Evolutionary conservation across 78 protist genomes (phyloP).

Genomic region (Dictyostelium brefeldianum): DNA sequence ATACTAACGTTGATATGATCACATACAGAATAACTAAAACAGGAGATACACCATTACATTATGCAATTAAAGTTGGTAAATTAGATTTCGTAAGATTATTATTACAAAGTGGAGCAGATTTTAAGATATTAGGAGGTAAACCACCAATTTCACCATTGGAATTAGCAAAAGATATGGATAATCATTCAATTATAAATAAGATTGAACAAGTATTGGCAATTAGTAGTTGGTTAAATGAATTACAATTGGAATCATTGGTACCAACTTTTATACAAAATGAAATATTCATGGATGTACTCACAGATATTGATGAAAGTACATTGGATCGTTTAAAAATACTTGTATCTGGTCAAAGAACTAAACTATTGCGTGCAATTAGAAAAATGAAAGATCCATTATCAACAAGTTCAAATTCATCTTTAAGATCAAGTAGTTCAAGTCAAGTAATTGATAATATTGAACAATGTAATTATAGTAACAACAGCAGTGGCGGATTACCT

Average conservation of each 20-base stretch:
- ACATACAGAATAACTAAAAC: conserved; percentile 27
- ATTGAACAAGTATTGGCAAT: conserved; percentile 37
- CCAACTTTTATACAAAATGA: conserved; percentile 58
- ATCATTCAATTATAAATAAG: conserved; percentile 21
- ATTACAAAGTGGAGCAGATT: conserved; percentile 73
- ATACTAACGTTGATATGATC: no score
- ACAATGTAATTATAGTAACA: neutral
- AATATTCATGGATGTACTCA: conserved; percentile 51
- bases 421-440: neutral
- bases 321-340: conserved; percentile 30
- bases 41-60: conserved; percentile 82
- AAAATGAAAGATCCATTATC: conserved; percentile 26
- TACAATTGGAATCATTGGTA: conserved; percentile 43
- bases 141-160: conserved; percentile 57
- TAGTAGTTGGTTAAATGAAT: conserved; percentile 48
- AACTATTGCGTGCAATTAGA: conserved; percentile 35
- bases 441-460: neutral
- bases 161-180: conserved; percentile 23
- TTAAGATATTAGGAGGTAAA: conserved; percentile 47
- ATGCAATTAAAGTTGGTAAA: conserved; percentile 80
- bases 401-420: neutral
- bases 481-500: neutral
- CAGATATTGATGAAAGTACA: conserved; percentile 72
- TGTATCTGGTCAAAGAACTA: conserved; percentile 67
- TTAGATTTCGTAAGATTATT: conserved; percentile 57